Evolutionary conservation across 2,329 filamentous ascomycete genomes (phyloP).

Genomic region (Colletotrichum sansevieriae): DNA sequence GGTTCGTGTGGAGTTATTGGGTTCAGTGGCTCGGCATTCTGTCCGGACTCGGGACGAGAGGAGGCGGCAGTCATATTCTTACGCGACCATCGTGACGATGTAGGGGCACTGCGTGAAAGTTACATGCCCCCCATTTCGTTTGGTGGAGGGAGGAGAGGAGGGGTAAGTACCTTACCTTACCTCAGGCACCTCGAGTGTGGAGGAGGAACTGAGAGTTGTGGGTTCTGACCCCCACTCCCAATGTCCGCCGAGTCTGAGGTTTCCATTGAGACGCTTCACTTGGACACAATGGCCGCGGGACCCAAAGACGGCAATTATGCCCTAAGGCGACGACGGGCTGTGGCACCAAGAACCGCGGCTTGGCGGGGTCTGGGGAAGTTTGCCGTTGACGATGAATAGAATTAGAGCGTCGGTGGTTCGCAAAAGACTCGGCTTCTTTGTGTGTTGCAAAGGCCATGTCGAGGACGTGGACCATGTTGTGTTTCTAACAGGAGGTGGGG

Average conservation of each 20-base stretch:
- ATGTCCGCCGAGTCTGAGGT: slow-evolving; percentile 25
- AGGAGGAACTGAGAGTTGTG: background rate
- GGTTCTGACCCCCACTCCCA: slow-evolving; percentile 30
- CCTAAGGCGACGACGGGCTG: background rate
- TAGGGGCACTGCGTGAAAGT: slow-evolving; percentile 8
- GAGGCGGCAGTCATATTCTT: background rate
- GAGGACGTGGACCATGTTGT: no score
- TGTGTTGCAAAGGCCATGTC: background rate
- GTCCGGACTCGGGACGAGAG: slow-evolving; percentile 21
- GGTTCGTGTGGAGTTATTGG: slow-evolving; percentile 12
- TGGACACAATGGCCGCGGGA: slow-evolving; percentile 32
- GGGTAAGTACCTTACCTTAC: slow-evolving; percentile 6
- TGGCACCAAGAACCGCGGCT: background rate
- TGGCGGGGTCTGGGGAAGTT: slow-evolving; percentile 1
- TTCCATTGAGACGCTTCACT: background rate
- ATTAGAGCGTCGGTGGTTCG: slow-evolving; percentile 11
- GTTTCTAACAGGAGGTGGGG: no score
- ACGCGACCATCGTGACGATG: background rate
- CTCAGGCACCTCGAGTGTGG: background rate
- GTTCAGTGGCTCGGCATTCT: slow-evolving; percentile 25
- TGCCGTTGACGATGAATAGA: background rate
- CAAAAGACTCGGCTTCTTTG: slow-evolving; percentile 10
- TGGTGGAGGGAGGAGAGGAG: slow-evolving; percentile 7
- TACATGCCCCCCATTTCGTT: background rate
- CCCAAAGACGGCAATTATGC: slow-evolving; percentile 35